These are phyloP conservation scores for Celoporthe dispersa DNA, from an alignment of 2,329 filamentous ascomycete species.

Conservation along the genomic window DNA sequence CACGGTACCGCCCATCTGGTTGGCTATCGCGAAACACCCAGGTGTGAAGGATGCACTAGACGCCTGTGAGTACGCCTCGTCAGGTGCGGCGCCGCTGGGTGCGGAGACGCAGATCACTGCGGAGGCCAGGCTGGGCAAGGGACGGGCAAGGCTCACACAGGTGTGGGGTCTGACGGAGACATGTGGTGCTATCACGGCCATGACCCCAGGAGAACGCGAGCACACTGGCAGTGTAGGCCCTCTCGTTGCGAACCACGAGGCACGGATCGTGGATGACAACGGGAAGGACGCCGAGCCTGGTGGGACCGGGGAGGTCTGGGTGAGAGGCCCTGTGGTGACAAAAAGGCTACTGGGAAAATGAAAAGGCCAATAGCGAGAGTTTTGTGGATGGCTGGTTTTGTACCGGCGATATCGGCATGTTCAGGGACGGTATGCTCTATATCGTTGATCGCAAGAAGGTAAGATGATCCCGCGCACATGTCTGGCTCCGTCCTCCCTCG, in stretches of 20 bases:
- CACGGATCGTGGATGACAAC: slow-evolving; percentile 45
- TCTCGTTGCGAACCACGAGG: slow-evolving; percentile 44
- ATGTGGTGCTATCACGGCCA: slow-evolving; percentile 51
- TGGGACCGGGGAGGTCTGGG: slow-evolving; percentile 63
- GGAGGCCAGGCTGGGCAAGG: slow-evolving; percentile 50
- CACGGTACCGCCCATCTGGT: slow-evolving; percentile 64
- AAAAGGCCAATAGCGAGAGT: slow-evolving; percentile 64
- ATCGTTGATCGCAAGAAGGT: slow-evolving; percentile 81
- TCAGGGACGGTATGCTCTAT: slow-evolving; percentile 72
- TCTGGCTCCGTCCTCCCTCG: neutral
- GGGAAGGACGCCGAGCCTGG: slow-evolving; percentile 45
- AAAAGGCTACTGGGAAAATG: slow-evolving; percentile 74
- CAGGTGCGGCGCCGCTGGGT: slow-evolving; percentile 62
- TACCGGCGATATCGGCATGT: slow-evolving; percentile 77
- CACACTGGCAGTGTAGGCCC: slow-evolving; percentile 52
- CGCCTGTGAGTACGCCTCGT: slow-evolving; percentile 50
- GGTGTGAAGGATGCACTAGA: slow-evolving; percentile 61
- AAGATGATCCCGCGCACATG: slow-evolving; percentile 13
- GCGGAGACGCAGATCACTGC: slow-evolving; percentile 57
- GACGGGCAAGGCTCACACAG: slow-evolving; percentile 50
- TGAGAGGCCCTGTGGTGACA: slow-evolving; percentile 73
- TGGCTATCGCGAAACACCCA: slow-evolving; percentile 61
- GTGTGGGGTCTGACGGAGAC: slow-evolving; percentile 65
- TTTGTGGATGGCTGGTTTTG: slow-evolving; percentile 70
- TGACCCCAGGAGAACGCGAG: slow-evolving; percentile 46